A percentile compares a stretch with the other conserved stretches of the same genome.
phyloP scores from a whole-genome alignment of 495 filamentous ascomycete species.

The Penicillium longicatenatum region DNA sequence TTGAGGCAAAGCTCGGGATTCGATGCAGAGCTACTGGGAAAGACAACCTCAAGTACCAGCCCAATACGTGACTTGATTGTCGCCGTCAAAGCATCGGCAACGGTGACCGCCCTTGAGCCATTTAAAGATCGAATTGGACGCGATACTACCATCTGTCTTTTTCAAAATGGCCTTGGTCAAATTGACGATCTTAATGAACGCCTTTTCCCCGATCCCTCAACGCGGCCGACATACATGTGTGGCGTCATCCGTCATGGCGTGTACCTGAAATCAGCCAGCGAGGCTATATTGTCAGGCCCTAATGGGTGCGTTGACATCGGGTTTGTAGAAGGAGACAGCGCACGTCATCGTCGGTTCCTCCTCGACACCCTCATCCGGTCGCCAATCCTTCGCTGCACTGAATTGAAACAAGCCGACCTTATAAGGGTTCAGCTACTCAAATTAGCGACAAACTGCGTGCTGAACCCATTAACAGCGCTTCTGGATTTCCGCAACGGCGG shows the following conservation, averaged over 20 bases:
- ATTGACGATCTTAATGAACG: constrained; percentile 69
- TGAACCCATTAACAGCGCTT: constrained; percentile 80
- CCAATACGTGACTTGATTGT: constrained; percentile 27
- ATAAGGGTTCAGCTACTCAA: constrained; percentile 70
- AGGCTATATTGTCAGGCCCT: constrained; percentile 32
- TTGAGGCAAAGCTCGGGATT: constrained; percentile 16
- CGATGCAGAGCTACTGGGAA: constrained; percentile 16
- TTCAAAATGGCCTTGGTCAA: constrained; percentile 78
- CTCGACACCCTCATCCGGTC: constrained; percentile 51
- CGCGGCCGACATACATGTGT: constrained; percentile 73
- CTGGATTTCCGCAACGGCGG: constrained; percentile 72
- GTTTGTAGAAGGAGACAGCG: constrained; percentile 17
- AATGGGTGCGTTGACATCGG: constrained; percentile 30
- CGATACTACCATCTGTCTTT: constrained; percentile 25
- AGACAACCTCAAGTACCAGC: neutral
- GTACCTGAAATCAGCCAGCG: constrained; percentile 62
- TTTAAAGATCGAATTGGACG: constrained; percentile 26
- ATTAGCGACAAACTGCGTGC: constrained; percentile 73
- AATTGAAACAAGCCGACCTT: constrained; percentile 43
- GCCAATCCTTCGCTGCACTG: constrained; percentile 47
- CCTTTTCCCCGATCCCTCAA: constrained; percentile 64
- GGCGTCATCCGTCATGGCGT: constrained; percentile 70
- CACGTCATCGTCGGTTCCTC: constrained; percentile 36
- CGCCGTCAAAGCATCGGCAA: constrained; percentile 28
- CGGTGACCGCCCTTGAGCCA: constrained; percentile 21